These are phyloP conservation scores for Aspergillus intermedius DNA, from an alignment of 2,329 filamentous ascomycete species.

Conservation along the genomic window DNA sequence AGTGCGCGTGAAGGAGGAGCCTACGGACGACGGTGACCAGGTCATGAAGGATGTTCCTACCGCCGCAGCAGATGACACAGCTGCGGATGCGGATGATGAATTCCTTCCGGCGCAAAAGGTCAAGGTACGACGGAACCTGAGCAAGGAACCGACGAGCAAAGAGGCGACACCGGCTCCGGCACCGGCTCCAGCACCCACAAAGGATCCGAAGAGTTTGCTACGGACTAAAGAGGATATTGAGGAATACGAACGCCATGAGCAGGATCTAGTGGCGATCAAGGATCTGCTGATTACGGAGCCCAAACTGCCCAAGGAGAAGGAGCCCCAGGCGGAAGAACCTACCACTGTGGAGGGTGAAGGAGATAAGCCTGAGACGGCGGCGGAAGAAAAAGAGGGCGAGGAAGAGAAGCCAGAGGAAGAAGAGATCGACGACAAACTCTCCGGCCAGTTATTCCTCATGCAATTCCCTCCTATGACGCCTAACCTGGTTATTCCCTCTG, in stretches of 20 bases:
- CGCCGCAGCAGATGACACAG: constrained; percentile 13
- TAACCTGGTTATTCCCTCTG: constrained; percentile 41
- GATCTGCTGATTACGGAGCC: constrained; percentile 27
- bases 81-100: constrained; percentile 22
- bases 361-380: constrained; percentile 10
- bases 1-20: constrained; percentile 49
- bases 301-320: constrained; percentile 13
- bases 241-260: constrained; percentile 35
- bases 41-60: constrained; percentile 29
- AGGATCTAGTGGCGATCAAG: constrained; percentile 36
- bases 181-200: constrained; percentile 12
- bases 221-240: constrained; percentile 37
- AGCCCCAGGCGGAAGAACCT: constrained; percentile 1
- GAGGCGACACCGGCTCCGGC: constrained; percentile 13
- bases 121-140: constrained; percentile 29
- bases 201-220: constrained; percentile 29
- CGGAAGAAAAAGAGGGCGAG: constrained; percentile 10
- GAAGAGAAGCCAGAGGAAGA: constrained; percentile 24
- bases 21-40: constrained; percentile 42
- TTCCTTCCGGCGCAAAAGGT: constrained; percentile 29
- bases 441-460: constrained; percentile 56
- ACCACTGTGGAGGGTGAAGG: constrained; percentile 7
- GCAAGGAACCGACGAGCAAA: constrained; percentile 11
- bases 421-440: constrained; percentile 33
- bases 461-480: constrained; percentile 60